phyloP scores from a whole-genome alignment of 768 basidiomycete species.

The Lactifluus rugatus region DNA sequence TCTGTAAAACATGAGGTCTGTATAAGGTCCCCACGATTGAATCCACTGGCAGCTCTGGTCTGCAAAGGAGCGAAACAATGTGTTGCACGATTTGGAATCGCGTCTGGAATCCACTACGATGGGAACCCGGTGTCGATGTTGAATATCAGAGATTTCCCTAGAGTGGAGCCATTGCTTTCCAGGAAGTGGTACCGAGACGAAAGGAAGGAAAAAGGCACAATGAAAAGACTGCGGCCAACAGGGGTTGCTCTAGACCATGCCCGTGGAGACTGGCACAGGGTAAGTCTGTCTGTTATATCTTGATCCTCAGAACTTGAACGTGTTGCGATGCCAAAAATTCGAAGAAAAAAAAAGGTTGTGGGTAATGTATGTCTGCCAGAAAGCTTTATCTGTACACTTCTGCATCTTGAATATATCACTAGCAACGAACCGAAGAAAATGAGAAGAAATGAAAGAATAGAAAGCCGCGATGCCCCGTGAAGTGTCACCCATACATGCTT shows the following conservation, averaged over 20 bases:
- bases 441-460: no score
- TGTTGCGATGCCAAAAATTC: no score
- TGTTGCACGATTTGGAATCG: constrained; percentile 50
- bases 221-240: not conserved
- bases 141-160: not conserved
- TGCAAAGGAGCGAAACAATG: constrained; percentile 45
- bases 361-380: no score
- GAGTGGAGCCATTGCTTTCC: not conserved
- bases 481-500: no score
- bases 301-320: no score
- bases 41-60: constrained; percentile 33
- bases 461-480: no score
- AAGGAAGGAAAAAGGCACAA: not conserved
- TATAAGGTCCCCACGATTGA: constrained; percentile 29
- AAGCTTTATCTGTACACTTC: no score
- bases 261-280: not conserved
- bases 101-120: constrained; percentile 56
- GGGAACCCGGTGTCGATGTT: constrained; percentile 1
- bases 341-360: no score
- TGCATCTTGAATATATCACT: no score
- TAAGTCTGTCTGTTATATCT: no score
- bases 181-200: not conserved
- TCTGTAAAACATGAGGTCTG: constrained; percentile 37
- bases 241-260: not conserved
- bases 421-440: no score